These are phyloP conservation scores for Oryza glumipatula DNA, from an alignment of 176 grass and related monocot species.

Conservation along the genomic window DNA sequence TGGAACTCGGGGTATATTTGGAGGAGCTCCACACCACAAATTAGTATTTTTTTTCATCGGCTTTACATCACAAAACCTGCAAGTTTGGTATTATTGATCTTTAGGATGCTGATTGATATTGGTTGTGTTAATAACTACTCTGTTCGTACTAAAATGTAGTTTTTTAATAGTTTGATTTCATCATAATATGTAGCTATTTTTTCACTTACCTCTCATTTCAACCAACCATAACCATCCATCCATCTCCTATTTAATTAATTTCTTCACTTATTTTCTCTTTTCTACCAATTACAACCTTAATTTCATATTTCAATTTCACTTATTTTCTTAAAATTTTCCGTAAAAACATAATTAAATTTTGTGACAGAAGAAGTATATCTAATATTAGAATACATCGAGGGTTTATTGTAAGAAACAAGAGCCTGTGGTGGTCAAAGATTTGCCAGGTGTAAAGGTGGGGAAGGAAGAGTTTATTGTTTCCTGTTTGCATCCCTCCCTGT, in stretches of 20 bases:
- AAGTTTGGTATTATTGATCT: not conserved
- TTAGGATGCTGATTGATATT: not conserved
- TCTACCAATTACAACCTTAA: no score
- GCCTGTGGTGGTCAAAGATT: not conserved
- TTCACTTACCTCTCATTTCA: no score
- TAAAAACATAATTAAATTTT: no score
- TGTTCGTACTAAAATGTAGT: no score
- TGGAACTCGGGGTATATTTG: not conserved
- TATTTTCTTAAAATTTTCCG: no score
- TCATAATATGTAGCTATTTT: not conserved
- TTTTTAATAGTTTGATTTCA: no score
- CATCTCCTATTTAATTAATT: no score
- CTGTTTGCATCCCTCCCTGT: slow-evolving; percentile 7
- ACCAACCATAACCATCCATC: no score
- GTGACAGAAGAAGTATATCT: not conserved
- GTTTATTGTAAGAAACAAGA: not conserved
- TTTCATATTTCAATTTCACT: no score
- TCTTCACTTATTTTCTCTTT: no score
- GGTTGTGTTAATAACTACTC: no score
- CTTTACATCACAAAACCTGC: not conserved
- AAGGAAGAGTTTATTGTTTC: not conserved
- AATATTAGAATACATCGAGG: no score
- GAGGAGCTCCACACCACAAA: not conserved
- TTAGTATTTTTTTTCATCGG: not conserved
- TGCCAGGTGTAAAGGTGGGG: not conserved